Percentiles rank a stretch among this genome's conserved stretches.
Conservation (phyloP, 345 rosid species). For the Kandelia obovata region DNA sequence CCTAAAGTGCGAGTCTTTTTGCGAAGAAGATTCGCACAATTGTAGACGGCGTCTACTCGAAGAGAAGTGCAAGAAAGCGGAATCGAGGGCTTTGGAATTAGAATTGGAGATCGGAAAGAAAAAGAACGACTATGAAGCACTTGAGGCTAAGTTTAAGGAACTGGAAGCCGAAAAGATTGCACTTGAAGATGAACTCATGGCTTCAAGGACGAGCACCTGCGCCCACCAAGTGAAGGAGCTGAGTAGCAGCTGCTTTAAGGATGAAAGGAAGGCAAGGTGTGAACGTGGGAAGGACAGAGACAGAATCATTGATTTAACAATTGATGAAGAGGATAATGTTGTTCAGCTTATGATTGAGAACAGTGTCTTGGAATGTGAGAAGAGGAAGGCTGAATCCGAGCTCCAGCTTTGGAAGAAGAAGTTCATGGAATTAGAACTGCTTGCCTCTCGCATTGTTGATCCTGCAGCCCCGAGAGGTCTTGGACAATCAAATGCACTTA, state of each 20-base stretch:
- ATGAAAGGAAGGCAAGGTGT: neutral
- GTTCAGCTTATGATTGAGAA: conserved; percentile 48
- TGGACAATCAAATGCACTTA: conserved; percentile 13
- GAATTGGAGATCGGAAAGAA: conserved; percentile 37
- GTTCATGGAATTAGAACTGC: conserved; percentile 42
- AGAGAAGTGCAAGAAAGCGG: conserved; percentile 27
- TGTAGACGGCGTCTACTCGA: conserved; percentile 15
- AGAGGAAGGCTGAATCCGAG: conserved; percentile 45
- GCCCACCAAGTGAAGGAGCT: conserved; percentile 6
- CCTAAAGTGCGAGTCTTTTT: neutral
- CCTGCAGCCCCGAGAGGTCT: conserved; percentile 10
- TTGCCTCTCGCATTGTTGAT: conserved; percentile 21
- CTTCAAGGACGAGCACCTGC: conserved; percentile 17
- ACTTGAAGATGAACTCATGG: conserved; percentile 27
- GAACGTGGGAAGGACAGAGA: conserved; percentile 13
- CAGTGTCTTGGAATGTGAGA: conserved; percentile 40
- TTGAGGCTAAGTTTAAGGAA: conserved; percentile 31
- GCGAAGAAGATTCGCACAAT: conserved; percentile 2
- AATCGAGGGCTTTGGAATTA: conserved; percentile 38
- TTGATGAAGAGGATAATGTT: conserved; percentile 23
- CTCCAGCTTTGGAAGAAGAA: conserved; percentile 49
- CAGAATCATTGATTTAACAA: conserved; percentile 34
- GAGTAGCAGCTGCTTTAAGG: neutral
- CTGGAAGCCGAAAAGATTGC: conserved; percentile 35
- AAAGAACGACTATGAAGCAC: conserved; percentile 33